A percentile compares a stretch with the other conserved stretches of the same genome.
Conservation (phyloP, 2,329 filamentous ascomycete species). For the Botryotinia narcissicola region DNA sequence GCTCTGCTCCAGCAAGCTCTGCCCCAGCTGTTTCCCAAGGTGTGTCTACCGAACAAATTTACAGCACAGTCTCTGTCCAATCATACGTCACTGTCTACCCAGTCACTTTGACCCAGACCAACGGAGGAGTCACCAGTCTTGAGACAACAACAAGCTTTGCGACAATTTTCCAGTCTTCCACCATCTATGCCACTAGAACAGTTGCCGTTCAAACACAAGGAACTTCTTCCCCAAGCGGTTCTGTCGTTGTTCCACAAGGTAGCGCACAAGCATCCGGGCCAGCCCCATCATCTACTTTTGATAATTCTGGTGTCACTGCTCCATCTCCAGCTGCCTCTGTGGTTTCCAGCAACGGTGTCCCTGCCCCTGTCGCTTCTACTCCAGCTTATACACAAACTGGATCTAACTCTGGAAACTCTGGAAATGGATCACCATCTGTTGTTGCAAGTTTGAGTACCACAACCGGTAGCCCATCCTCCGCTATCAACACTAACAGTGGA, state of each 20-base stretch:
- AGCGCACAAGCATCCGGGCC: neutral
- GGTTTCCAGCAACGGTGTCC: neutral
- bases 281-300: neutral
- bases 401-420: conserved; percentile 11
- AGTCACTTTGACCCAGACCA: conserved; percentile 1
- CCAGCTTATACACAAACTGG: conserved; percentile 1
- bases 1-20: neutral
- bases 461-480: neutral
- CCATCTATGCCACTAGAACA: neutral
- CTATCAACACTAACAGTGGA: neutral
- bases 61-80: neutral
- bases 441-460: neutral
- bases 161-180: neutral
- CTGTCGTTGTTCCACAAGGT: neutral
- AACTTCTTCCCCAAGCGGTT: neutral
- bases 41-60: neutral
- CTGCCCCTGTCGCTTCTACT: neutral
- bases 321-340: conserved; percentile 1
- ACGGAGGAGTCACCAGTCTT: neutral
- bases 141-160: conserved; percentile 1
- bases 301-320: neutral
- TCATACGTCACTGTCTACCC: neutral
- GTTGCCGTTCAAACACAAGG: neutral
- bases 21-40: neutral
- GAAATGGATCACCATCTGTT: conserved; percentile 1